Evolutionary conservation across 2,329 filamentous ascomycete species (phyloP), one percentile per base, ranked within the genome.

Genomic region (Reticulascus tulasneorum): DNA sequence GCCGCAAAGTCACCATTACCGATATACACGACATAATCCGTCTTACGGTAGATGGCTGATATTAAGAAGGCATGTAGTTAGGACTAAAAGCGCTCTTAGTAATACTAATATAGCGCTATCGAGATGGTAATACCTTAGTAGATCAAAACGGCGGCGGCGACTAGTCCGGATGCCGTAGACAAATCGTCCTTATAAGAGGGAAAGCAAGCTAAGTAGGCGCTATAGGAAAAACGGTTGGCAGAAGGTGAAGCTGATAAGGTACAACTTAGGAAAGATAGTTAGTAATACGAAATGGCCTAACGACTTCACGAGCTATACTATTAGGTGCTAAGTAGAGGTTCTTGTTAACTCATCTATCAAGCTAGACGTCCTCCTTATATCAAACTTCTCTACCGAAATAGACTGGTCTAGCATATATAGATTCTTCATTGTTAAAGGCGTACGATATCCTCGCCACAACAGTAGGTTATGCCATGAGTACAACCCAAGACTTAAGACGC

Each of bases 91-190:
- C 62, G 59, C 11, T 58, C 44, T 3, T 59, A 51, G 38, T 56
- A 60, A 37, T 69, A 69, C 26, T 50, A 54, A 40, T 61, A 68
- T 12, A 67, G 47, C 0, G 59, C 58, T 0, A 49, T 52, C 1
- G 64, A 63, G 4, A 69, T n/a, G 3, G 65, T 62, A 11, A 68
- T 62, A 5, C 62, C 60, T 0, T 42, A 22, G 39, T 69, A 72
- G 5, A 67, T 59, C 3, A 68, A 25, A 3, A 59, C 43, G 0
- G 54, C 52, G 4, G 63, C 66, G 3, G 59, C 66, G 11, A 72
- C 63, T 3, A 70, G 52, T 0, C 66, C 66, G 37, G 64, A 67
- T 3, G 62, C 56, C 8, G 50, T 35, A 23, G 9, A 10, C 5
- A 27, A 10, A n/a, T n/a, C n/a, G n/a, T n/a, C n/a, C n/a, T n/a